These are phyloP conservation scores for Tricladium varicosporioides DNA, from an alignment of 2,329 filamentous ascomycete genomes.

Conservation along the genomic window DNA sequence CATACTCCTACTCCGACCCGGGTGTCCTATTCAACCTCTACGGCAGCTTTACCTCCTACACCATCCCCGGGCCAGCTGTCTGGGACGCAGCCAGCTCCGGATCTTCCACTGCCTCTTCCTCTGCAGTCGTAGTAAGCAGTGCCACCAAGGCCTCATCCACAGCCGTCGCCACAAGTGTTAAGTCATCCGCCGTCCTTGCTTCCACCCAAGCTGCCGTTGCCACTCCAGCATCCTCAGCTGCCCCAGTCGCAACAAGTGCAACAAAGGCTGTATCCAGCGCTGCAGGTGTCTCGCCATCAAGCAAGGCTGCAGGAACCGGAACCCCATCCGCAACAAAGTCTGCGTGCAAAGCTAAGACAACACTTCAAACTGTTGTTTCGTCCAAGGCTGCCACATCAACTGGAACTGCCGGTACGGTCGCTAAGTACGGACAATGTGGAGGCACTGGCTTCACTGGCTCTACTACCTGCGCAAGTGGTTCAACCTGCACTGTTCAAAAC, in stretches of 20 bases:
- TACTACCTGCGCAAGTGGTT: constrained; percentile 17
- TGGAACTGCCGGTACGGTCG: background rate
- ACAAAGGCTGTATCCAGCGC: background rate
- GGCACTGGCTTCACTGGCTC: constrained; percentile 19
- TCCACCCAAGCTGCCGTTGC: background rate
- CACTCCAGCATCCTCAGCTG: background rate
- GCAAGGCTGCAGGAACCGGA: background rate
- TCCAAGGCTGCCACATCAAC: background rate
- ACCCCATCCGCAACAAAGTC: background rate
- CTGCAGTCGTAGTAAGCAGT: background rate
- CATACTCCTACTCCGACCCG: constrained; percentile 38
- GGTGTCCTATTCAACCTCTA: constrained; percentile 44
- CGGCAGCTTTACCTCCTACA: constrained; percentile 35
- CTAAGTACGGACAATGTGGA: constrained; percentile 17
- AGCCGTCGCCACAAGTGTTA: background rate
- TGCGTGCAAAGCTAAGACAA: constrained; percentile 1
- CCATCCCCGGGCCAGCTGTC: constrained; percentile 42
- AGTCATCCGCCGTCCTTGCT: background rate
- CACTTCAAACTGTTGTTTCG: background rate
- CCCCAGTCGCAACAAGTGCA: background rate
- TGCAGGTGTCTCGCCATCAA: background rate
- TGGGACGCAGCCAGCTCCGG: constrained; percentile 20
- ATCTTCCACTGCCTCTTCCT: background rate
- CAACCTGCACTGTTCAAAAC: constrained; percentile 17
- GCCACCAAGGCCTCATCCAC: background rate